Evolutionary conservation across 371 early-diverging fungal genomes (phyloP), one percentile per base, ranked within the genome.

Genomic region (Zancudomyces culisetae): DNA sequence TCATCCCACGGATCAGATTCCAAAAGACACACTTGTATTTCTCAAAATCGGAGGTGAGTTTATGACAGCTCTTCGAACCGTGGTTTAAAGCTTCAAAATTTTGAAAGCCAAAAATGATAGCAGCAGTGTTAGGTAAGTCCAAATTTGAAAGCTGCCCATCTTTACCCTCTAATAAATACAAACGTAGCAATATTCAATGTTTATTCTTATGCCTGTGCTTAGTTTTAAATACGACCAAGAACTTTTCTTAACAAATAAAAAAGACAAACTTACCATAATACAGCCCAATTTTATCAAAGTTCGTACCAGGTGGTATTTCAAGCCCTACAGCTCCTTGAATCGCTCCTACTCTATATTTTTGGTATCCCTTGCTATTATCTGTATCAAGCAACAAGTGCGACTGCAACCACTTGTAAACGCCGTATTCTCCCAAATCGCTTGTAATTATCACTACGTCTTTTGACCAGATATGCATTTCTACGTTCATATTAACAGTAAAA

Each of bases 91-190:
- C 61, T 2, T 70, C 70, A 15, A 82, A 64, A 22, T 72, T 69
- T 28, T 74, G 72, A 40, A 69, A 53, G 23, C 60, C 60, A 29
- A 76, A 70, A 27, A 80, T 69, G 4, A 64, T 61, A 28, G 74
- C 70, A 19, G 83, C 72, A 2, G 84, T 81, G 49, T 85, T 85
- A 54, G 92, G 74, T 52, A 91, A 66, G 60, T 96, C 97, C 26
- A 90, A 71, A 61, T 96, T 96, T 13, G 93, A 85, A 49, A 90
- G 72, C 57, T 87, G 90, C 2, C 97, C 95, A 64, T 87, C 87
- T 40, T 86, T 75, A 0, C 95, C 94, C 71, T 84, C 89, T 79
- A 69, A 46, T 28, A 18, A 20, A 43, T 15, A n/a, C 21, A 27
- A 15, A 2, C 24, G 27, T n/a, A 22, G 42, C 46, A 8, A 20